Percentiles rank a stretch among this genome's conserved stretches.
phyloP scores from a whole-genome alignment of 1,284 basidiomycete genomes.

The Vanrija humicola region DNA sequence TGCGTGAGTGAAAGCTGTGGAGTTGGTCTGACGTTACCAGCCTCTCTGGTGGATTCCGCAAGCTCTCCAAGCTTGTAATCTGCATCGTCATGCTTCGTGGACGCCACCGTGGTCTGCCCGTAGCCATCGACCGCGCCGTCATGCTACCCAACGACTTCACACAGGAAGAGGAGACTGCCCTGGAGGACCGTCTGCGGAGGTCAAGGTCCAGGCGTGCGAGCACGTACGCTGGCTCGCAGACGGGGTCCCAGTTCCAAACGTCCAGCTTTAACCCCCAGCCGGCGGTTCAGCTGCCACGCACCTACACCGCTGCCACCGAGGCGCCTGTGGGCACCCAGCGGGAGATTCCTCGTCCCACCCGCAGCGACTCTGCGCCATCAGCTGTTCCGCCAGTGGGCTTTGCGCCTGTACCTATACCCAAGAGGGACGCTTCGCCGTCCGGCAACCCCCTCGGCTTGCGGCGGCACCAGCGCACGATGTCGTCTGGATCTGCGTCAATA shows the following conservation, averaged over 20 bases:
- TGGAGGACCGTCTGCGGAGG: conserved; percentile 29
- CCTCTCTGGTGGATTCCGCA: conserved; percentile 34
- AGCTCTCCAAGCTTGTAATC: conserved; percentile 40
- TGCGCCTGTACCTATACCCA: neutral
- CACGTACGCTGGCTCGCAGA: conserved; percentile 1
- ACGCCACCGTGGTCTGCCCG: conserved; percentile 41
- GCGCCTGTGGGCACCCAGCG: neutral
- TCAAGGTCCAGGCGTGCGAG: conserved; percentile 8
- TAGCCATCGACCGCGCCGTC: conserved; percentile 48
- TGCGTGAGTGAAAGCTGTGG: conserved; percentile 11
- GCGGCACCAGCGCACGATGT: no score
- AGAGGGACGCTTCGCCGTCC: neutral
- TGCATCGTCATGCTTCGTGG: conserved; percentile 44
- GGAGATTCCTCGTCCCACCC: neutral
- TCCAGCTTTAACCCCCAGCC: neutral
- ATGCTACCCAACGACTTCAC: conserved; percentile 48
- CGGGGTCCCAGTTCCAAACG: neutral
- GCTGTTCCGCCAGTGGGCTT: neutral
- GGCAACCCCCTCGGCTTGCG: no score
- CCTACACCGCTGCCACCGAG: conserved; percentile 4
- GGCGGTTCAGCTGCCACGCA: neutral
- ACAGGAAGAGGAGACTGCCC: conserved; percentile 35
- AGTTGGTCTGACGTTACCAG: neutral
- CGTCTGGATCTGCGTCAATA: no score
- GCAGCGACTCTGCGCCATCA: conserved; percentile 1